These are phyloP conservation scores for Pyrenula aspistea DNA, from an alignment of 495 filamentous ascomycete species.

Conservation along the genomic window DNA sequence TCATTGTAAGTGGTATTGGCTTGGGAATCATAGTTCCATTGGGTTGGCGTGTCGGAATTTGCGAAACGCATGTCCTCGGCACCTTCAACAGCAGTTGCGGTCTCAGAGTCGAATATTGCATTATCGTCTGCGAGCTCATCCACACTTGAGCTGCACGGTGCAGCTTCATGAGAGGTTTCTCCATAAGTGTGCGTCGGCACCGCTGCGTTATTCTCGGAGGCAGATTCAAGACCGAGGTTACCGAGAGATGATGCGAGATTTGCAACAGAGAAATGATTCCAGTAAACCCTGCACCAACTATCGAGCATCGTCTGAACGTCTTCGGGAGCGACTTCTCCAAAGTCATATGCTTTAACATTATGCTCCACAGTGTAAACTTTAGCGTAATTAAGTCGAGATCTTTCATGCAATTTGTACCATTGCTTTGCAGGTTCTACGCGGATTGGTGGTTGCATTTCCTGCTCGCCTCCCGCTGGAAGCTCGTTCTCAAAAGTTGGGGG, in stretches of 20 bases:
- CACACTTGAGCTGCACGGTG: background rate
- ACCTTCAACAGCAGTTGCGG: no score
- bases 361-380: conserved; percentile 37
- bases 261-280: no score
- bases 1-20: background rate
- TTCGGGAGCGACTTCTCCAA: conserved; percentile 11
- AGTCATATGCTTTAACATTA: conserved; percentile 27
- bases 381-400: conserved; percentile 32
- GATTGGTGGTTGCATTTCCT: conserved; percentile 12
- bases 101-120: background rate
- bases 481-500: conserved; percentile 9
- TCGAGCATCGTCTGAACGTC: background rate
- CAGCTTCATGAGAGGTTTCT: background rate
- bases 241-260: no score
- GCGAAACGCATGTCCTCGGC: background rate
- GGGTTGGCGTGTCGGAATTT: background rate
- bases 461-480: conserved; percentile 20
- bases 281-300: no score
- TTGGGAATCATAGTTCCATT: background rate
- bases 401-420: conserved; percentile 18
- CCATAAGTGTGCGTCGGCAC: background rate
- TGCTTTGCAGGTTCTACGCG: conserved; percentile 14
- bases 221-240: no score
- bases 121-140: background rate
- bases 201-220: background rate